Base-by-base conservation (phyloP, 768 basidiomycete genomes). In the Phallus indusiatus region DNA sequence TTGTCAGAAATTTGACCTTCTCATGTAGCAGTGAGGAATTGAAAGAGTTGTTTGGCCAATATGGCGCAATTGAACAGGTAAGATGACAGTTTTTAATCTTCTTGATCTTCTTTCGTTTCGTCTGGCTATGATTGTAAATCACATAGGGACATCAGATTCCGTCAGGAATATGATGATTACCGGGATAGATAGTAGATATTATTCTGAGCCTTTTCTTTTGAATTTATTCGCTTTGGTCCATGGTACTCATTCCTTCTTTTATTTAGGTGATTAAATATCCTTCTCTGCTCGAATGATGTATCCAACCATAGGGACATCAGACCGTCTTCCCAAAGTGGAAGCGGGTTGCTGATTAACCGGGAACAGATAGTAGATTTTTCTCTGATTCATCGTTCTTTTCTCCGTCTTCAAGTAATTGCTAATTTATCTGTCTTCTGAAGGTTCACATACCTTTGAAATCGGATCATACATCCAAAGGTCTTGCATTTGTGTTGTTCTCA, bases 1-100 rank as follows among this genome's bases (percentile, higher is more conserved):
- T 98, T 67, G 74, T 99, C 5, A 90, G 96, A n/a, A 99, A 98
- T 67, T 72, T 99, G n/a, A 78, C 93, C 0, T 98, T 93, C 66
- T 81, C 85, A 0, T 90, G 88, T 59, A 85, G 86, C 7, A 80
- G 87, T 17, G 70, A 75, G 1, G 93, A 96, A 53, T 72, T 98
- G 0, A 66, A 70, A 1, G 76, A 78, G 12, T 75, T 85, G 1
- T 93, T 94, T 69, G 68, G 71, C 2, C 74, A 79, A 0, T 90
- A 81, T 67, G 94, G 94, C 9, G 75, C 81, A 49, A 68, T 96
- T 35, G 78, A 78, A 47, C 88, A 94, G 86, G 92, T 91, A 61
- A 77, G 82, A 53, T 48, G 50, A 51, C 2, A 20, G 12, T 51
- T 22, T 51, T 14, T 42, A n/a, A 5, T 24, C 33, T 17, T 54